These are phyloP conservation scores for Syncephalastrum racemosum DNA, from an alignment of 371 early-diverging fungal genomes.

Conservation along the genomic window DNA sequence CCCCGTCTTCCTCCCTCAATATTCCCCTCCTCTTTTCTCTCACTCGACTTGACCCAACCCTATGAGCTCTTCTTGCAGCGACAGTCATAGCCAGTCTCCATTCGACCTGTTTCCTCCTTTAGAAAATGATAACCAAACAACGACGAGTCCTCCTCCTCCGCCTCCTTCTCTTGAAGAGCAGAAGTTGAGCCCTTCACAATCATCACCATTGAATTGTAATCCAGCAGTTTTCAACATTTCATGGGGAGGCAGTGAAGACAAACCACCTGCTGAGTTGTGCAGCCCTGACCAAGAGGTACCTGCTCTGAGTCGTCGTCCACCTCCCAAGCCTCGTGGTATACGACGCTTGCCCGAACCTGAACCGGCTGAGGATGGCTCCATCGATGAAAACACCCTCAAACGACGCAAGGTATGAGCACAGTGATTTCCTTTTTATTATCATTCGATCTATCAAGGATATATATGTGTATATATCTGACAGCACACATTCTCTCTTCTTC, in stretches of 20 bases:
- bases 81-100: too few species aligned
- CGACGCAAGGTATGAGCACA: conserved; percentile 38
- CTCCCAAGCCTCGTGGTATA: conserved; percentile 51
- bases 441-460: too few species aligned
- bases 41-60: too few species aligned
- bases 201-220: background rate
- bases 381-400: conserved; percentile 46
- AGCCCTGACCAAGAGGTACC: conserved; percentile 22
- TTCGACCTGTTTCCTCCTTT: too few species aligned
- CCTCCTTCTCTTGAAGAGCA: too few species aligned
- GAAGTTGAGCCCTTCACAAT: too few species aligned
- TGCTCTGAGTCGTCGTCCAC: conserved; percentile 20
- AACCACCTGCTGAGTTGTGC: conserved; percentile 32
- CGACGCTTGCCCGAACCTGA: conserved; percentile 48
- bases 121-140: too few species aligned
- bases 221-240: conserved; percentile 43
- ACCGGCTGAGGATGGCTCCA: conserved; percentile 39
- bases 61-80: too few species aligned
- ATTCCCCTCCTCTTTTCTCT: too few species aligned
- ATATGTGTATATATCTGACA: too few species aligned
- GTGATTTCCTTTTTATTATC: conserved; percentile 1
- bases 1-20: too few species aligned
- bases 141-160: too few species aligned
- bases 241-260: conserved; percentile 50
- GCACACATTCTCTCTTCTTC: background rate